These are phyloP conservation scores for Xylariaceae sp. DNA, from an alignment of 2,329 filamentous ascomycete species.

Conservation along the genomic window DNA sequence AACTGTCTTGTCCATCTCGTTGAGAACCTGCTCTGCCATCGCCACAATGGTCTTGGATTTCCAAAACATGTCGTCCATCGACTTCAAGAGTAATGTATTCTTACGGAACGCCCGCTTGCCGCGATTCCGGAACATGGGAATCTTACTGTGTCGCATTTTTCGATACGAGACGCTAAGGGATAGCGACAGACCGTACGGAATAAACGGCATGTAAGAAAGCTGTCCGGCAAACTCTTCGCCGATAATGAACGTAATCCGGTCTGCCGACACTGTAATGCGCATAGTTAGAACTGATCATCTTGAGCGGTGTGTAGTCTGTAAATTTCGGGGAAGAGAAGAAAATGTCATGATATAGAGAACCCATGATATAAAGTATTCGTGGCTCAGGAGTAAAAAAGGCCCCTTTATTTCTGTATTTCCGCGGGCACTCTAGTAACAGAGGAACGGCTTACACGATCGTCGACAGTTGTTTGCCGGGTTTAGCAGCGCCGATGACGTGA, in stretches of 20 bases:
- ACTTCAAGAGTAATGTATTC: slow-evolving; percentile 48
- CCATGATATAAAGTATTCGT: not conserved
- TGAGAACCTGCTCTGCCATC: slow-evolving; percentile 50
- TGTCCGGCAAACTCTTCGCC: slow-evolving; percentile 46
- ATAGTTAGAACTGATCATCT: not conserved
- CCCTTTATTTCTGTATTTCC: not conserved
- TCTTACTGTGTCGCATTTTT: slow-evolving; percentile 57
- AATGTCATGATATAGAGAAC: not conserved
- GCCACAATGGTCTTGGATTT: slow-evolving; percentile 50
- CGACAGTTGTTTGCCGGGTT: slow-evolving; percentile 50
- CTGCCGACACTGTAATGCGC: slow-evolving; percentile 41
- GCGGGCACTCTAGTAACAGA: not conserved
- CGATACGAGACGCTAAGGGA: slow-evolving; percentile 58
- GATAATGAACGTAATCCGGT: slow-evolving; percentile 52
- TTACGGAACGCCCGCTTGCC: slow-evolving; percentile 50
- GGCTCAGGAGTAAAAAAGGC: not conserved
- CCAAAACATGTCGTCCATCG: slow-evolving; percentile 54
- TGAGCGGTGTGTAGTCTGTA: not conserved
- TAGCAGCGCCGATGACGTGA: slow-evolving; percentile 38
- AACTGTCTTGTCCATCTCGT: slow-evolving; percentile 52
- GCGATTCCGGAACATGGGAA: slow-evolving; percentile 54
- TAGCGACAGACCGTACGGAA: slow-evolving; percentile 57
- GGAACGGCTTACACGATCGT: slow-evolving; percentile 36
- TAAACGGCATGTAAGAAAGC: slow-evolving; percentile 46
- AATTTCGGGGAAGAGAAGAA: not conserved